Evolutionary conservation across 768 basidiomycete genomes (phyloP).

Genomic region (Termitomyces sp.): DNA sequence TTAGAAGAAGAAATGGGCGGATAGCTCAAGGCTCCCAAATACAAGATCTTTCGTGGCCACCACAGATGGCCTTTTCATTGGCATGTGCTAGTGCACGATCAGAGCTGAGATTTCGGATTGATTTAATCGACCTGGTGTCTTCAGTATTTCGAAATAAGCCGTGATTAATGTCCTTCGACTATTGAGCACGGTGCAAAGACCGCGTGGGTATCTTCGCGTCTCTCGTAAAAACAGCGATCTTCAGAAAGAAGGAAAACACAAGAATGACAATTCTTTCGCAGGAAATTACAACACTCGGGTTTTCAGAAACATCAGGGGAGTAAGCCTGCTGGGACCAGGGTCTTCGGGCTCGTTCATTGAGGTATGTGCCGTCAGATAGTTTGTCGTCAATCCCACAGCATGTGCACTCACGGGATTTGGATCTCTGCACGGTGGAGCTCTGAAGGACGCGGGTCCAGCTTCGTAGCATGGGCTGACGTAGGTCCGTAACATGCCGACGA

Average conservation of each 20-base stretch:
- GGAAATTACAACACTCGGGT: background rate
- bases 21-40: background rate
- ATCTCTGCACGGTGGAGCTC: background rate
- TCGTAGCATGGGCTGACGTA: background rate
- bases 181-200: background rate
- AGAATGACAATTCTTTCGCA: background rate
- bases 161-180: background rate
- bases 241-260: background rate
- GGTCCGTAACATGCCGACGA: background rate
- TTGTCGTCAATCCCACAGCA: background rate
- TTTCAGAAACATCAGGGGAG: too few species aligned
- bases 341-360: background rate
- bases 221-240: background rate
- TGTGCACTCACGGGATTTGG: background rate
- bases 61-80: background rate
- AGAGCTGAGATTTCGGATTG: background rate
- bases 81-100: background rate
- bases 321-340: background rate
- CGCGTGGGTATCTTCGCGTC: too few species aligned
- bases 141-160: background rate
- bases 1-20: background rate
- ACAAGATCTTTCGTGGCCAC: background rate
- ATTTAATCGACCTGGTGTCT: background rate
- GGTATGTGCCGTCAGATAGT: background rate
- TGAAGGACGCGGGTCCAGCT: background rate